Base-by-base conservation (phyloP, 2,329 filamentous ascomycete species). In the Epichloe hybrida region DNA sequence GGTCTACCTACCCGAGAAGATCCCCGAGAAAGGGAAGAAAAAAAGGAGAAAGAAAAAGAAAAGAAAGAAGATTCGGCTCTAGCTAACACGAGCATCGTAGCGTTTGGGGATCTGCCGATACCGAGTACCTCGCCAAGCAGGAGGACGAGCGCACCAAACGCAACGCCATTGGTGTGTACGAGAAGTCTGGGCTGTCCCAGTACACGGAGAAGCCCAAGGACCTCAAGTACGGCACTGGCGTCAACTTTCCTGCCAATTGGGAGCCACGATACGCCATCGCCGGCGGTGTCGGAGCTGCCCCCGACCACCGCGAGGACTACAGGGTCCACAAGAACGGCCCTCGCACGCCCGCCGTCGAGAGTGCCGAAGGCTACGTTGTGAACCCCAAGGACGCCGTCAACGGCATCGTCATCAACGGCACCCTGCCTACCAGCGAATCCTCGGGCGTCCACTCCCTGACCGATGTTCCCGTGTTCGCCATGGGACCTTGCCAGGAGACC, bases 181-280 rank as follows among this genome's bases (percentile, higher is more conserved):
- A 79, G 57, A 73, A 82, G 59, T 86, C 86, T 0, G 88, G 88
- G 20, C 71, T 84, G 11, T 86, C 82, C 0, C 83, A 89, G 66
- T 94, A 94, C 74, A 80, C 78, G 4, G 70, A 78, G 41, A 69
- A 73, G 50, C 68, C 70, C 55, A 67, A 71, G 38, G 76, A 77
- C 53, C 74, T 85, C 56, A 77, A 78, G 52, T 91, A 91, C 72
- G 76, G 76, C 58, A 85, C 86, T 21, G 83, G 84, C 48, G 74
- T 79, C 58, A 79, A 86, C 70, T 94, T 93, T 74, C 88, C 88
- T 20, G 73, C 78, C 55, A 88, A 88, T 72, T 93, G 88, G 87
- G 84, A 88, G 63, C 88, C 88, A 13, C 79, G 88, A 35, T 93
- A 91, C 69, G 84, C 85, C 52, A 79, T 94, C 48, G 86, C 85